A percentile compares a stretch with the other conserved stretches of the same genome.
Conservation (phyloP, 495 filamentous ascomycete species). For the Aspergillus hancockii region DNA sequence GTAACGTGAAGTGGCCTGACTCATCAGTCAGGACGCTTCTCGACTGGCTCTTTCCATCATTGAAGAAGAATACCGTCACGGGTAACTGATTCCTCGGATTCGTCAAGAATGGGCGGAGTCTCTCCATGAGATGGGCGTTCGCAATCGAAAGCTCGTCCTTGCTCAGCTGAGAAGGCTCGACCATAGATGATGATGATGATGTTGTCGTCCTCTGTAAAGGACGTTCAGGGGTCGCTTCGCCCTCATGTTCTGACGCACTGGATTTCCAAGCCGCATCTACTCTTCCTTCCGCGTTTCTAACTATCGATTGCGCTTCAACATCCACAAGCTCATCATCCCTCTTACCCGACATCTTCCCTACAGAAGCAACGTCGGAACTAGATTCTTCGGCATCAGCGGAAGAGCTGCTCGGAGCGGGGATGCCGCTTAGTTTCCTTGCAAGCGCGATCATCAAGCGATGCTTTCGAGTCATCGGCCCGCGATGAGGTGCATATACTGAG, state of each 20-base stretch:
- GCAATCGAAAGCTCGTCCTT: slow-evolving; percentile 73
- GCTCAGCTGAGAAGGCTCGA: slow-evolving; percentile 58
- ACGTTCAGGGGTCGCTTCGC: slow-evolving; percentile 12
- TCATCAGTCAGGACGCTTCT: slow-evolving; percentile 79
- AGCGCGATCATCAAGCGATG: slow-evolving; percentile 83
- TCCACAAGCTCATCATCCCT: slow-evolving; percentile 65
- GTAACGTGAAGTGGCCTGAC: slow-evolving; percentile 78
- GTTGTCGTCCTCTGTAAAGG: slow-evolving; percentile 17
- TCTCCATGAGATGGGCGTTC: slow-evolving; percentile 82
- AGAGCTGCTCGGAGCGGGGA: slow-evolving; percentile 62
- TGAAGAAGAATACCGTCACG: slow-evolving; percentile 92
- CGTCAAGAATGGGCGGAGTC: slow-evolving; percentile 85
- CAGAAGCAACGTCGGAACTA: slow-evolving; percentile 13
- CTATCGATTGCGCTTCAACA: slow-evolving; percentile 71
- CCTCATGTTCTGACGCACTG: slow-evolving; percentile 17
- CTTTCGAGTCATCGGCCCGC: slow-evolving; percentile 82
- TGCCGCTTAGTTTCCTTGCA: slow-evolving; percentile 79
- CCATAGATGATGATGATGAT: slow-evolving; percentile 25
- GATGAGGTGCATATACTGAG: slow-evolving; percentile 87
- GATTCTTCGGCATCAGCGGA: slow-evolving; percentile 30
- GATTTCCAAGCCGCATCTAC: slow-evolving; percentile 66
- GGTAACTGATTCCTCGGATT: slow-evolving; percentile 70
- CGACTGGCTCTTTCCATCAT: slow-evolving; percentile 73
- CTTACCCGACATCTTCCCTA: slow-evolving; percentile 22
- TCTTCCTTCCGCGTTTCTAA: slow-evolving; percentile 67